Evolutionary conservation across 768 basidiomycete species (phyloP), one percentile per base, ranked within the genome.

Genomic region (Ramaria sp.): DNA sequence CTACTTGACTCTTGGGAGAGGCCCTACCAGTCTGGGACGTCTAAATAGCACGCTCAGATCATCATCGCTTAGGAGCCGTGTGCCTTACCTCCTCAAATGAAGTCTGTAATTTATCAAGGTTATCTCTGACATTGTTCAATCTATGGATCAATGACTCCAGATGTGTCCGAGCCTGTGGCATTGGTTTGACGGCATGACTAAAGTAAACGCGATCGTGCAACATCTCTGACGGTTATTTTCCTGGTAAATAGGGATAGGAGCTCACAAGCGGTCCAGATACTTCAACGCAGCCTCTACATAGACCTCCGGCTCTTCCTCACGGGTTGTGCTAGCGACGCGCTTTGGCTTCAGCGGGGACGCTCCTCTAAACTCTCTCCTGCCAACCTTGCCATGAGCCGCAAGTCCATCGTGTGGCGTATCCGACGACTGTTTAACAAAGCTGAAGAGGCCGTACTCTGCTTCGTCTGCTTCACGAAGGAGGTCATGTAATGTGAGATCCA

Each of bases 391-490:
- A 61, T 45, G 68, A 57, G 1, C 56, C 45, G 39, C 68, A 66
- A 2, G 74, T 63, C 64, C 67, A 20, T 50, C 64, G 3, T 64
- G 17, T 7, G 58, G 58, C 37, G 64, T 64, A 38, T 66, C 64
- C 20, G 65, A 60, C 17, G 66, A 62, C 0, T 66, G 63, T 33
- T 74, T 74, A 34, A 78, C 71, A 52, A 88, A 75, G 7, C 76
- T 81, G 70, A 90, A 89, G 24, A 91, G 79, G 38, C 88, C 88
- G 27, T 88, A 76, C 64, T 91, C 88, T 5, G 87, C 81, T 9
- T 83, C 73, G 61, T 90, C 87, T 59, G 84, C 74, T 63, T 90
- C 88, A 63, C 88, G 86, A 59, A 89, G 87, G 59, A 90, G 80
- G 63, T 89, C 84, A 43, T 83, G 83, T 9, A 90, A 77, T 51